Base-by-base conservation (phyloP, 257 asterid species). In the Solanum corneliomulleri region DNA sequence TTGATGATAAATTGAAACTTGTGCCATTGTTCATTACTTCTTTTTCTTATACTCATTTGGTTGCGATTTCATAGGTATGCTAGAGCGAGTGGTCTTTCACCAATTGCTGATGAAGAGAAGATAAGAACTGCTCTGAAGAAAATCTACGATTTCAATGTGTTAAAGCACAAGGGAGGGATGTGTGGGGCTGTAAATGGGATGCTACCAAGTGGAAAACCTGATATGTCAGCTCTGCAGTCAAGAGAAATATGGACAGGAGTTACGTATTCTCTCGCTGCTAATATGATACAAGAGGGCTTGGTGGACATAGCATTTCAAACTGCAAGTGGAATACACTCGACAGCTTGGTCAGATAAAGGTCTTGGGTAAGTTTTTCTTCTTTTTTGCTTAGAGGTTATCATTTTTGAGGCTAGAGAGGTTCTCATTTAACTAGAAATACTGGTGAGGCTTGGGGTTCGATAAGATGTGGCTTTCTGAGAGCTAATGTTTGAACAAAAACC, bases 181-280 rank as follows among this genome's bases (percentile, higher is more conserved):
- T 81, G 89, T 82, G 99, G 99, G 75, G 99, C 99, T 77, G 92
- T 91, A 47, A 97, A 97, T 45, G 99, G 99, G 82, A 97, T 97
- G 98, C 93, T 92, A 47, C 99, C 98, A 6, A 95, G 85, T 88
- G 99, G 99, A 62, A 93, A 95, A 89, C 93, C 93, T 6, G 99
- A 97, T 84, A 86, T 89, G 92, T 92, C 92, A 23, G 90, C 92
- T 35, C 44, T 95, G 96, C 99, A 97, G 91, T 96, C 99, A 0
- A 94, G 98, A 90, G 99, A 97, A 92, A 92, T 97, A 85, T 97
- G 99, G 99, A 89, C 93, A 71, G 99, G 99, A 80, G 91, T 95
- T 75, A 97, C 99, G 8, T 97, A 97, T 86, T 96, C 97, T 86
- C 93, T 97, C 87, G 96, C 98, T 13, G 99, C 99, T 77, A 93